Conservation (phyloP, 768 basidiomycete genomes). For the Pisolithus microcarpus region DNA sequence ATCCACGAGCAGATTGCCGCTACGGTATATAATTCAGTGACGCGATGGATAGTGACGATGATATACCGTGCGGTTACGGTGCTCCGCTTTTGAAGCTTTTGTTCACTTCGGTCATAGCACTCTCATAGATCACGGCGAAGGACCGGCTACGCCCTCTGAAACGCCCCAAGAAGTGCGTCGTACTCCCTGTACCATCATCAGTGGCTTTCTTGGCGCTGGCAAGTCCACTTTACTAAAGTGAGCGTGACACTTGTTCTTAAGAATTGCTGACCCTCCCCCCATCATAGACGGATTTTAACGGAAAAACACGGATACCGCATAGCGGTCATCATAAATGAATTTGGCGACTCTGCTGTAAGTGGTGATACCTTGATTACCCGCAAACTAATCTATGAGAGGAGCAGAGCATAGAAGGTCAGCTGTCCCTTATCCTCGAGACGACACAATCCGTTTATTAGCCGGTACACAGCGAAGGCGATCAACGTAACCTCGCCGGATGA, state of each 20-base stretch:
- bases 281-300: constrained; percentile 72
- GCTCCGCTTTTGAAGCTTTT: constrained; percentile 3
- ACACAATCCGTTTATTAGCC: neutral
- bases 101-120: constrained; percentile 12
- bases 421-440: neutral
- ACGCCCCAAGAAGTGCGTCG: constrained; percentile 18
- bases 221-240: constrained; percentile 89
- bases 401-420: constrained; percentile 86
- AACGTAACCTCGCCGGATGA: constrained; percentile 67
- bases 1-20: too few species aligned
- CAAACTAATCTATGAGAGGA: constrained; percentile 13
- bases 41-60: constrained; percentile 47
- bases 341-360: constrained; percentile 87
- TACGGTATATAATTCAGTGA: too few species aligned
- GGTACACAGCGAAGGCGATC: constrained; percentile 67
- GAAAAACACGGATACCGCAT: constrained; percentile 93
- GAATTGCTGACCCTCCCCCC: neutral
- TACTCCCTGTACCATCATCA: constrained; percentile 90
- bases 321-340: constrained; percentile 98
- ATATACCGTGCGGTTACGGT: constrained; percentile 44
- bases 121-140: constrained; percentile 26
- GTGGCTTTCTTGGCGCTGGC: constrained; percentile 90
- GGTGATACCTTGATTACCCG: neutral
- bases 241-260: neutral
- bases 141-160: neutral